phyloP scores from a whole-genome alignment of 2,329 filamentous ascomycete genomes.

The Arthrobotrys musiformis region DNA sequence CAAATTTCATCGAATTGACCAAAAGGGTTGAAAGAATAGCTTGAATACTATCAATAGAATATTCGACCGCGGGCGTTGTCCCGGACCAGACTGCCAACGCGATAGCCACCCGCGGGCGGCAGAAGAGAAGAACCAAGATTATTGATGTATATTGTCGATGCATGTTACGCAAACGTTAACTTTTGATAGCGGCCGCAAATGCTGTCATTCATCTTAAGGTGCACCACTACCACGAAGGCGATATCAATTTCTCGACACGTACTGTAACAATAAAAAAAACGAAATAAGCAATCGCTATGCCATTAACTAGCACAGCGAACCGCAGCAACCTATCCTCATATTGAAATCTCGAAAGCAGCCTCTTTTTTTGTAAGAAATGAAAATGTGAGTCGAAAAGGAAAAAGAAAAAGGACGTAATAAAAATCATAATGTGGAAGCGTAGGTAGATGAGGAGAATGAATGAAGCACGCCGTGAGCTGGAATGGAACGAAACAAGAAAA shows the following conservation, averaged over 20 bases:
- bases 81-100: too few relatives aligned
- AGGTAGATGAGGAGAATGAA: slow-evolving; percentile 3
- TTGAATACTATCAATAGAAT: too few relatives aligned
- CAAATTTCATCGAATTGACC: too few relatives aligned
- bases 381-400: background rate
- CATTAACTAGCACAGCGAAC: background rate
- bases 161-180: too few relatives aligned
- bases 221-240: too few relatives aligned
- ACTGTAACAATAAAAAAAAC: background rate
- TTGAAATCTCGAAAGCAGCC: slow-evolving; percentile 3
- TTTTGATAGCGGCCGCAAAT: too few relatives aligned
- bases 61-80: too few relatives aligned
- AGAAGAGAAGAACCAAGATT: too few relatives aligned
- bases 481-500: background rate
- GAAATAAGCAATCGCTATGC: background rate
- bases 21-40: too few relatives aligned
- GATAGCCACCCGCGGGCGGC: too few relatives aligned
- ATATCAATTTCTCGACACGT: background rate
- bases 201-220: too few relatives aligned
- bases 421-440: slow-evolving; percentile 1
- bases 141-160: too few relatives aligned
- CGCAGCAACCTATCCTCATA: background rate
- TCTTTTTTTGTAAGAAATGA: background rate
- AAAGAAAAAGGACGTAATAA: background rate
- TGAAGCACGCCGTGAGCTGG: slow-evolving; percentile 23